Evolutionary conservation across 2,329 filamentous ascomycete species (phyloP).

Genomic region (Fusarium abutilonis): DNA sequence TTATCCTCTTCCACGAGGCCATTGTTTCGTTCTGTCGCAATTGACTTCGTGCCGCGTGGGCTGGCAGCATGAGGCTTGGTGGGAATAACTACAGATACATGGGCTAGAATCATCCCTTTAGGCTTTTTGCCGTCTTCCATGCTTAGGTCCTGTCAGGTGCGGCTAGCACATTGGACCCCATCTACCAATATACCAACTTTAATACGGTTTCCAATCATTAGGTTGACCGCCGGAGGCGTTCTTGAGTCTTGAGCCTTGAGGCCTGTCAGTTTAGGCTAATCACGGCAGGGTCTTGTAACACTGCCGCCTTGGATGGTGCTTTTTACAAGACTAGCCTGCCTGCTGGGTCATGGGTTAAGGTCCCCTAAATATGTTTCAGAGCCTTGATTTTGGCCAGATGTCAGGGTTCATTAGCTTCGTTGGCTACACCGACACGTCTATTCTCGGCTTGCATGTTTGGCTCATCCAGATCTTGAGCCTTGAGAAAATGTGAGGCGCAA

Average conservation of each 20-base stretch:
- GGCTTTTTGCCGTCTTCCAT: not conserved
- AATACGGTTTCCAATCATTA: not conserved
- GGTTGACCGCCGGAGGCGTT: not conserved
- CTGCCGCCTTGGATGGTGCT: not conserved
- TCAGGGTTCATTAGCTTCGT: not conserved
- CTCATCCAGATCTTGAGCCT: too few relatives aligned
- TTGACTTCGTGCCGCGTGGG: slow-evolving; percentile 12
- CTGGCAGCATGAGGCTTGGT: not conserved
- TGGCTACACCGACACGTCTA: slow-evolving; percentile 2
- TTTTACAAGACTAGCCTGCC: not conserved
- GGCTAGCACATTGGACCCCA: not conserved
- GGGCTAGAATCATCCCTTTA: not conserved
- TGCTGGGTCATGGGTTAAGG: not conserved
- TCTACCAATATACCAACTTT: not conserved
- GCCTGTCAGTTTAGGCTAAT: not conserved
- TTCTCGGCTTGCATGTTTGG: not conserved
- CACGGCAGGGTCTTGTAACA: not conserved
- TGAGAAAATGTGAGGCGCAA: not conserved
- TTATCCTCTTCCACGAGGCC: slow-evolving; percentile 15
- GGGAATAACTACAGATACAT: not conserved
- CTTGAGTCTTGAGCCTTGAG: not conserved
- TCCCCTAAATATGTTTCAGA: slow-evolving; percentile 7
- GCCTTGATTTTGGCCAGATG: slow-evolving; percentile 1
- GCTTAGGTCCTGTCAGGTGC: not conserved
- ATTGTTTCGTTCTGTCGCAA: slow-evolving; percentile 13